These are phyloP conservation scores for Alternaria dauci DNA, from an alignment of 2,329 filamentous ascomycete species.

Conservation along the genomic window DNA sequence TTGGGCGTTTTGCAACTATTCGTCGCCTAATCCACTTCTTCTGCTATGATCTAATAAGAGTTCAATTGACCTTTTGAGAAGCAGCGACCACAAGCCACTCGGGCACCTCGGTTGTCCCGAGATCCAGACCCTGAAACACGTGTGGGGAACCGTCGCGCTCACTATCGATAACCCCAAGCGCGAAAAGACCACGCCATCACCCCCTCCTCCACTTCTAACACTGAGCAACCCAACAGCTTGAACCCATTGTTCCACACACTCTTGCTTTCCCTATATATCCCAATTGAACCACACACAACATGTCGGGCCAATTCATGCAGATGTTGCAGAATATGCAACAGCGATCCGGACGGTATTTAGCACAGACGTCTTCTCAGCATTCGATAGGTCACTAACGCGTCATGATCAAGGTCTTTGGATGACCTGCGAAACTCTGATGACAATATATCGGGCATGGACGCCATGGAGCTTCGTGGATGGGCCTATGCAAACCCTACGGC, in stretches of 20 bases:
- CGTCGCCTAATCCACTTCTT: not conserved
- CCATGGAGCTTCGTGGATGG: conserved; percentile 27
- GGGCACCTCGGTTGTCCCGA: not conserved
- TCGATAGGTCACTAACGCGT: not conserved
- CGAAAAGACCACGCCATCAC: conserved; percentile 6
- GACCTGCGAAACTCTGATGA: conserved; percentile 20
- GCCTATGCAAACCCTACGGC: conserved; percentile 11
- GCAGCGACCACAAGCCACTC: not conserved
- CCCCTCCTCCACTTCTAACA: not conserved
- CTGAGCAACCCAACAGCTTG: not conserved
- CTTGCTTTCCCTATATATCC: too few species aligned
- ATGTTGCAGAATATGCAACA: conserved; percentile 25
- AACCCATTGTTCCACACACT: not conserved
- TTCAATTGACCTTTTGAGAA: not conserved
- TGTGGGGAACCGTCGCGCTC: not conserved
- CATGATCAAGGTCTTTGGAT: conserved; percentile 9
- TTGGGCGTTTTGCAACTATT: not conserved
- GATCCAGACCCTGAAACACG: not conserved
- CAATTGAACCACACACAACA: conserved; percentile 8
- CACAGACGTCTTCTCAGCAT: not conserved
- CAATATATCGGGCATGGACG: conserved; percentile 23
- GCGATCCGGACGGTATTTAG: conserved; percentile 12
- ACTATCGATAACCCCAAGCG: conserved; percentile 6
- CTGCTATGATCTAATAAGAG: not conserved
- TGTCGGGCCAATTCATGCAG: conserved; percentile 23